Percentiles rank a stretch among this genome's conserved stretches.
Conservation (phyloP, 768 basidiomycete species). For the Calvatia gigantea region DNA sequence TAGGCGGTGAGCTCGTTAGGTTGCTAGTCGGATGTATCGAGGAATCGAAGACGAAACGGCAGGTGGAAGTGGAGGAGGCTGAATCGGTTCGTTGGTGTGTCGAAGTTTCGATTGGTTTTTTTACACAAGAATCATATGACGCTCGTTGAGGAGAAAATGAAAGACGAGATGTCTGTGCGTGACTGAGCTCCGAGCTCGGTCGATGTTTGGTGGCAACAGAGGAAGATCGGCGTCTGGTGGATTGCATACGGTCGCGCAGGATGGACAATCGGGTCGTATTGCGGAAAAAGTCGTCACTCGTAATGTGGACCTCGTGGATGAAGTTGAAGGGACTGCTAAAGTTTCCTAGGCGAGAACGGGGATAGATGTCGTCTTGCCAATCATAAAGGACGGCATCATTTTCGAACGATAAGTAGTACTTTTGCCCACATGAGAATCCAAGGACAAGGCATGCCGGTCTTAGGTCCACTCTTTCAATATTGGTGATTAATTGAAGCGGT, state of each 20-base stretch:
- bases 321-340: constrained; percentile 35
- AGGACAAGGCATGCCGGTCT: constrained; percentile 33
- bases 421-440: constrained; percentile 25
- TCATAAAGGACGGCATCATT: constrained; percentile 39
- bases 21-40: constrained; percentile 6
- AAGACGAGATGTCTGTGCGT: neutral
- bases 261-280: constrained; percentile 2
- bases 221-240: constrained; percentile 7
- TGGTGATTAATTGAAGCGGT: constrained; percentile 30
- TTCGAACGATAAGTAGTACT: constrained; percentile 33
- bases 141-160: constrained; percentile 9
- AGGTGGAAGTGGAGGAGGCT: constrained; percentile 8
- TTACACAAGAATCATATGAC: constrained; percentile 7
- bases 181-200: constrained; percentile 11
- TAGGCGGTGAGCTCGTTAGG: neutral
- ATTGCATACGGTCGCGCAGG: constrained; percentile 12
- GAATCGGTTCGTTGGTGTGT: constrained; percentile 6
- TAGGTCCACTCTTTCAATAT: constrained; percentile 36
- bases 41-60: constrained; percentile 9
- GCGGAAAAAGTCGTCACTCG: constrained; percentile 4
- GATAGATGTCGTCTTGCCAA: constrained; percentile 45
- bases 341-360: constrained; percentile 31
- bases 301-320: constrained; percentile 36
- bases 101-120: neutral
- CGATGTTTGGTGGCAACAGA: neutral